Conservation (phyloP, 192 early-diverging fungal genomes). For the Entomortierella chlamydospora region DNA sequence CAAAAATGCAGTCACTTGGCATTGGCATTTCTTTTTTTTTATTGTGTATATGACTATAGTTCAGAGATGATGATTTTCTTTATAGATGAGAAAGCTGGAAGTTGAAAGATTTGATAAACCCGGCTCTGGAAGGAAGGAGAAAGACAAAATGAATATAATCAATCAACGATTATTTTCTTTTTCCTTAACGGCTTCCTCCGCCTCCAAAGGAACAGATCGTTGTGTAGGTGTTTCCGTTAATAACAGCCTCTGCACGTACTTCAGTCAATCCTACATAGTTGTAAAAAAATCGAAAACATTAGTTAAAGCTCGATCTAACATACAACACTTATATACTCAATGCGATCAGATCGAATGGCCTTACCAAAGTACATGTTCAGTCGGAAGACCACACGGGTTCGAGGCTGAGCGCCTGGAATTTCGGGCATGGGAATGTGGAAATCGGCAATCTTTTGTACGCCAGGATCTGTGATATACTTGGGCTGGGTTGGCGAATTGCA, state of each 20-base stretch:
- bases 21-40: too few species aligned
- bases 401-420: conserved; percentile 44
- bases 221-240: conserved; percentile 59
- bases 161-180: too few species aligned
- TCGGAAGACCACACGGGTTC: conserved; percentile 56
- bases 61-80: too few species aligned
- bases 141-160: too few species aligned
- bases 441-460: conserved; percentile 58
- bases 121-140: too few species aligned
- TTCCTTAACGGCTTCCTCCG: neutral
- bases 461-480: conserved; percentile 57
- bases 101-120: too few species aligned
- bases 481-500: conserved; percentile 53
- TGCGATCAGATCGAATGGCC: too few species aligned
- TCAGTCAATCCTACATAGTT: conserved; percentile 59
- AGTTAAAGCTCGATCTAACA: too few species aligned
- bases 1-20: too few species aligned
- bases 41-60: too few species aligned
- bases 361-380: conserved; percentile 53
- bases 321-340: too few species aligned
- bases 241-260: conserved; percentile 61
- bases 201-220: conserved; percentile 61
- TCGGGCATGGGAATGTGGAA: conserved; percentile 58
- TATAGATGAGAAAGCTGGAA: too few species aligned
- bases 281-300: neutral